Base-by-base conservation (phyloP, 345 rosid genomes). In the Eucalyptus pauciflora region DNA sequence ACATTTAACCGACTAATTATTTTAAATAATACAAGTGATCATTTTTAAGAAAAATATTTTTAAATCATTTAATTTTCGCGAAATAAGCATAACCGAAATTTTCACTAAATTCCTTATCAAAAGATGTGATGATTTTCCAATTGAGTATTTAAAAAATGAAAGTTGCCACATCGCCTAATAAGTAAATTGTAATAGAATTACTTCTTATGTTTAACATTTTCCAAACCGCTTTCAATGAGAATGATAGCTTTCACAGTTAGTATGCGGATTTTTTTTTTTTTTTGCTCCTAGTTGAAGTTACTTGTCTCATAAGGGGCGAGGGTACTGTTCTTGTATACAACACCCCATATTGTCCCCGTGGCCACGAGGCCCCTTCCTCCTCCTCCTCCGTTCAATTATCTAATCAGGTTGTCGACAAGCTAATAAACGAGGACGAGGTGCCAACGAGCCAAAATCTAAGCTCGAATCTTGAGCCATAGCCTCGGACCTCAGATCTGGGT, bases 31-130 rank as follows among this genome's bases (percentile, higher is more conserved):
- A 60, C 7, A 3, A 1, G 8, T 0, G 8, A 60, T 60, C 15
- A 27, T 60, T 60, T 11, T 25, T 0, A 58, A 11, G 10, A 52
- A 58, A 24, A 10, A 58, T 10, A 11, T 25, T 58, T 10, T 25
- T 0, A 10, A 58, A 25, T 58, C 2, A 58, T 58, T 58, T 10
- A 52, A 0, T 58, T 58, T 10, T 58, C 0, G 2, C 1, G 9
- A 58, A 58, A 58, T 27, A 10, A 25, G n/a, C 64, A 3, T 0
- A 58, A 5, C 0, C 3, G 2, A 58, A 58, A 25, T 24, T 58
- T 10, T 25, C 7, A 10, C 7, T 10, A 12, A 58, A 25, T 58
- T 58, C 25, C n/a, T 58, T 25, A 25, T 25, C n/a, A 58, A 25
- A 58, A 24, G 64, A 58, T 58, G 14, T 58, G 64, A 27, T 10